A percentile compares a stretch with the other conserved stretches of the same genome.
phyloP scores from a whole-genome alignment of 2,329 filamentous ascomycete species.

The Trichoderma oligosporum region DNA sequence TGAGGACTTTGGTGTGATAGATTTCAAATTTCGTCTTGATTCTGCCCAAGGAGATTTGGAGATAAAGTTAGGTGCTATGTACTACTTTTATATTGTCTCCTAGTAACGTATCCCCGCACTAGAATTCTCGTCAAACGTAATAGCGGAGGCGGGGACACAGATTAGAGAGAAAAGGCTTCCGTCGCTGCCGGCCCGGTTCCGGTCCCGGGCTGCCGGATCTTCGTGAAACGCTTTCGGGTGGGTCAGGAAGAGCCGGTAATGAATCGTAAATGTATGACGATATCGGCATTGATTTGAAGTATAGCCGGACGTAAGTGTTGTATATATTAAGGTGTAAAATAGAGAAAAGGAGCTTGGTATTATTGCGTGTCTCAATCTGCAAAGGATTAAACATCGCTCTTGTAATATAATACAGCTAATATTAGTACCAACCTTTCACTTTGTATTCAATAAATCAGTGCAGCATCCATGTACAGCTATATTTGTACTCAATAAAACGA shows the following conservation, averaged over 20 bases:
- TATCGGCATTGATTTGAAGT: background rate
- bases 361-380: too few species aligned
- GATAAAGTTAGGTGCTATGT: background rate
- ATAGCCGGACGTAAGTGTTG: background rate
- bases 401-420: too few species aligned
- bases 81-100: constrained; percentile 23
- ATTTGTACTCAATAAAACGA: background rate
- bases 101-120: constrained; percentile 71
- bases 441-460: constrained; percentile 43
- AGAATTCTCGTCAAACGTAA: constrained; percentile 31
- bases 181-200: constrained; percentile 10
- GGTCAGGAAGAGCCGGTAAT: background rate
- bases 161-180: background rate
- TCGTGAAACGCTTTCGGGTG: constrained; percentile 1
- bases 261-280: background rate
- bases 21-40: background rate
- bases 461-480: too few species aligned
- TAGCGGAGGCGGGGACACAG: constrained; percentile 48
- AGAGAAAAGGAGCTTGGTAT: constrained; percentile 57
- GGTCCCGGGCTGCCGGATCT: constrained; percentile 3
- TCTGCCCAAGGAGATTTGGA: background rate
- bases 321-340: background rate
- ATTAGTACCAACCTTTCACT: too few species aligned
- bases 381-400: too few species aligned
- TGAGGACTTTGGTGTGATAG: background rate